Base-by-base conservation (phyloP, 2,329 filamentous ascomycete genomes). In the Exserohilum turcica region DNA sequence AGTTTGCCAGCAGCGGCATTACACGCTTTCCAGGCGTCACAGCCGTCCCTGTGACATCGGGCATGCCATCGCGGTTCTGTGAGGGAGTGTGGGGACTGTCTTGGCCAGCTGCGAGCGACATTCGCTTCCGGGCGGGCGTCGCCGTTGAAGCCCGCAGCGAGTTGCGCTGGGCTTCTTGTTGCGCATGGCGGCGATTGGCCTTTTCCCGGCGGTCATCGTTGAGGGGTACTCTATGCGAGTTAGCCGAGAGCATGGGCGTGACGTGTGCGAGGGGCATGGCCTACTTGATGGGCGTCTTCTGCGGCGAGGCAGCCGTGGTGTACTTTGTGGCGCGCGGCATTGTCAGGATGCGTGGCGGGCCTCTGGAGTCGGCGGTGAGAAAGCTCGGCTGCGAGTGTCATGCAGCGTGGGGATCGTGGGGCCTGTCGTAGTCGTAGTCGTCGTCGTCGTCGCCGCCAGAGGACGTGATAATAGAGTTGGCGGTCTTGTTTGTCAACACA, bases 121-220 rank as follows among this genome's bases (percentile, higher is more conserved):
- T 80, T 54, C 82, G 79, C 73, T 86, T 90, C 65, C 89, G 85
- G 61, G 83, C 81, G 21, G 90, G 90, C 5, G 88, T 89, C 5
- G 86, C 88, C 39, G 52, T 54, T 29, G 91, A 90, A 9, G 89
- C 88, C 74, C 92, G 91, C 65, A 97, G 88, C 72, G 96, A 87
- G 77, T 94, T 94, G 82, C 95, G 90, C 73, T 97, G 92, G 64
- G 88, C 88, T 74, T 96, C 91, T 73, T 97, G 89, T 27, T 91
- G 85, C 29, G 90, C 91, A 77, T 95, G 91, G 68, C 94, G 88
- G 43, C 94, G 89, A 65, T 88, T 88, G 43, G 92, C 92, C 76
- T 95, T 96, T 78, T 99, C 94, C 65, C 88, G 86, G 56, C 86
- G 87, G 81, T 99, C 94, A 79, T 99, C 94, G 79, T 97, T 97